phyloP scores from a whole-genome alignment of 2,329 filamentous ascomycete species.

The Knoxdaviesia capensis region DNA sequence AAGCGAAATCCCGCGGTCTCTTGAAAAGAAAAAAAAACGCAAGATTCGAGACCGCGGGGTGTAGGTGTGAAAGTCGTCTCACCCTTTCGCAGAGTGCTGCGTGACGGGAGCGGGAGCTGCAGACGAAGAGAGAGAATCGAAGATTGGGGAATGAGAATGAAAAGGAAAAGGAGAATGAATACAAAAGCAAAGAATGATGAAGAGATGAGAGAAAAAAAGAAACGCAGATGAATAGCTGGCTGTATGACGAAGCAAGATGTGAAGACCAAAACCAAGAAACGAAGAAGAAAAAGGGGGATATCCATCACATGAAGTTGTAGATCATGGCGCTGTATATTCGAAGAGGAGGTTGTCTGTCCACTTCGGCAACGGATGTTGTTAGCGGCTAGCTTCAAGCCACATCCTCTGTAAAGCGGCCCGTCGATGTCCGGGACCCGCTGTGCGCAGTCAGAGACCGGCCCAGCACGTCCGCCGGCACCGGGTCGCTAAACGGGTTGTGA shows the following conservation, averaged over 20 bases:
- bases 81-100: no score
- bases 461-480: constrained; percentile 15
- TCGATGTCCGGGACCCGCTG: constrained; percentile 14
- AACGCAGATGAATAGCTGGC: neutral
- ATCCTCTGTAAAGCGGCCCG: neutral
- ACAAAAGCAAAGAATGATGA: neutral
- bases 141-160: neutral
- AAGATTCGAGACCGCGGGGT: no score
- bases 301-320: neutral
- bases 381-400: no score
- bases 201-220: constrained; percentile 1
- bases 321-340: neutral
- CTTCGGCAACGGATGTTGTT: no score
- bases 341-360: neutral
- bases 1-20: no score
- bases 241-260: neutral
- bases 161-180: neutral
- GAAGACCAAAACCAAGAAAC: neutral
- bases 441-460: constrained; percentile 16
- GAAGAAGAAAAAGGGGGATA: neutral
- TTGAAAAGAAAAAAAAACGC: no score
- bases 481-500: constrained; percentile 25
- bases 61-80: no score
- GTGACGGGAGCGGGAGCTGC: neutral
- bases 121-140: neutral